Percentiles rank a stretch among this genome's conserved stretches.
Evolutionary conservation across 495 filamentous ascomycete species (phyloP).

Genomic region (Aspergillus bridgeri): DNA sequence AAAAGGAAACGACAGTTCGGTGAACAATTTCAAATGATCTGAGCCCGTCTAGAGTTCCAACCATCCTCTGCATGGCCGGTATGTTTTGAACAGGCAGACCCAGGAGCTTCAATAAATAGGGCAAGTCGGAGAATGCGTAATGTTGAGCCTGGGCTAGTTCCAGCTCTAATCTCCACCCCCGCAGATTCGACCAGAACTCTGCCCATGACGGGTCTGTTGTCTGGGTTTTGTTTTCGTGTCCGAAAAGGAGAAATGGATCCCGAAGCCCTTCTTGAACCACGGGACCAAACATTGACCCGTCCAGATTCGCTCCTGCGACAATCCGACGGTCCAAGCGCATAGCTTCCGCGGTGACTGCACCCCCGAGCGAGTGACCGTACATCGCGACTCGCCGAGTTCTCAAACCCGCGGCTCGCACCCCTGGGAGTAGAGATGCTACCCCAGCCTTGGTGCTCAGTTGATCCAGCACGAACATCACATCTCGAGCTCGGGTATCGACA

Average conservation of each 20-base stretch:
- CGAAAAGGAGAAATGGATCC: slow-evolving; percentile 31
- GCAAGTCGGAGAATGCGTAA: slow-evolving; percentile 24
- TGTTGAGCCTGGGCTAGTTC: slow-evolving; percentile 19
- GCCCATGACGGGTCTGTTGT: slow-evolving; percentile 22
- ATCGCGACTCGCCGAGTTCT: slow-evolving; percentile 29
- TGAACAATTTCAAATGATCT: too few relatives aligned
- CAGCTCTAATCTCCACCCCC: slow-evolving; percentile 26
- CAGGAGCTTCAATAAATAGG: too few relatives aligned
- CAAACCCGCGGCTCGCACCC: neutral
- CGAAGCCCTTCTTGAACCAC: slow-evolving; percentile 19
- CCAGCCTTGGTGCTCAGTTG: slow-evolving; percentile 21
- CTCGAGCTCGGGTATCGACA: slow-evolving; percentile 25
- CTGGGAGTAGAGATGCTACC: slow-evolving; percentile 13
- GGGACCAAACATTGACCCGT: slow-evolving; percentile 38
- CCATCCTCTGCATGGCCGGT: too few relatives aligned
- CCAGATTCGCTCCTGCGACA: slow-evolving; percentile 43
- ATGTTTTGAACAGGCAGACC: too few relatives aligned
- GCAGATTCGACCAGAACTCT: slow-evolving; percentile 22
- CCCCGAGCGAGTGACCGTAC: slow-evolving; percentile 54
- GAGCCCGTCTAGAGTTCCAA: too few relatives aligned
- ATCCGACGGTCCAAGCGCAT: slow-evolving; percentile 37
- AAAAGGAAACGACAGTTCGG: too few relatives aligned
- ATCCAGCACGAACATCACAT: slow-evolving; percentile 35
- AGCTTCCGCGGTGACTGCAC: slow-evolving; percentile 41
- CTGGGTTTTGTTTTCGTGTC: slow-evolving; percentile 16